phyloP scores from a whole-genome alignment of 1,284 basidiomycete species.

The Ustilago sp. region DNA sequence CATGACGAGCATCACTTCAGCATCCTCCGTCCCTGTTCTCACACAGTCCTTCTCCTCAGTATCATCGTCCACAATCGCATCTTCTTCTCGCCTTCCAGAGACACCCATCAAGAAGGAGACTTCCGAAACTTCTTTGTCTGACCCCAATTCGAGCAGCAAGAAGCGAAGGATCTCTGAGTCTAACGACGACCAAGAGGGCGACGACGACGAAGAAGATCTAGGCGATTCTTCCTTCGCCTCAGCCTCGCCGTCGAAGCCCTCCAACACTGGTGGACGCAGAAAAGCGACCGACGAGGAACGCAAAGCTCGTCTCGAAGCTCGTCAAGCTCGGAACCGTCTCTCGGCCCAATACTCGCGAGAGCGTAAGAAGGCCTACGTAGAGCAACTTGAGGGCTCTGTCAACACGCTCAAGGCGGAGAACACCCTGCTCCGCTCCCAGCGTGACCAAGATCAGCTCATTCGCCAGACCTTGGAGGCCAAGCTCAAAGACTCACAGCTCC shows the following conservation, averaged over 20 bases:
- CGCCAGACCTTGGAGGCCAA: slow-evolving; percentile 42
- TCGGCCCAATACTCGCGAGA: slow-evolving; percentile 67
- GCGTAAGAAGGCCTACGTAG: slow-evolving; percentile 65
- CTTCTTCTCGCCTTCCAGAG: slow-evolving; percentile 35
- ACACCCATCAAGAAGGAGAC: slow-evolving; percentile 38
- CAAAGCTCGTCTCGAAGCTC: slow-evolving; percentile 62
- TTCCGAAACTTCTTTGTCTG: not conserved
- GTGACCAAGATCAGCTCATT: slow-evolving; percentile 27
- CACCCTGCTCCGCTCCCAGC: slow-evolving; percentile 26
- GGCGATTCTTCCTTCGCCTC: slow-evolving; percentile 20
- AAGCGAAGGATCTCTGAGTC: slow-evolving; percentile 29
- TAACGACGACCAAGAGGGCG: slow-evolving; percentile 11
- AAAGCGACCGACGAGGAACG: slow-evolving; percentile 62
- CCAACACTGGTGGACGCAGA: slow-evolving; percentile 25
- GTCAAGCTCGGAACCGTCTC: slow-evolving; percentile 66
- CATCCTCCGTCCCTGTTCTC: slow-evolving; percentile 16
- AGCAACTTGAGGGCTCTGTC: slow-evolving; percentile 57
- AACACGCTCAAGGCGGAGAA: slow-evolving; percentile 53
- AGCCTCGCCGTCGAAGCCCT: slow-evolving; percentile 34
- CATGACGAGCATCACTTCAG: slow-evolving; percentile 25
- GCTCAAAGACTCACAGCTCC: slow-evolving; percentile 47
- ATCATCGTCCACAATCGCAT: slow-evolving; percentile 18
- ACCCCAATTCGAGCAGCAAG: slow-evolving; percentile 28
- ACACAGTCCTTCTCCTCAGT: slow-evolving; percentile 16
- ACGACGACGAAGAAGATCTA: slow-evolving; percentile 20